Evolutionary conservation across 768 basidiomycete genomes (phyloP), one percentile per base, ranked within the genome.

Genomic region (Scleroderma citrinum): DNA sequence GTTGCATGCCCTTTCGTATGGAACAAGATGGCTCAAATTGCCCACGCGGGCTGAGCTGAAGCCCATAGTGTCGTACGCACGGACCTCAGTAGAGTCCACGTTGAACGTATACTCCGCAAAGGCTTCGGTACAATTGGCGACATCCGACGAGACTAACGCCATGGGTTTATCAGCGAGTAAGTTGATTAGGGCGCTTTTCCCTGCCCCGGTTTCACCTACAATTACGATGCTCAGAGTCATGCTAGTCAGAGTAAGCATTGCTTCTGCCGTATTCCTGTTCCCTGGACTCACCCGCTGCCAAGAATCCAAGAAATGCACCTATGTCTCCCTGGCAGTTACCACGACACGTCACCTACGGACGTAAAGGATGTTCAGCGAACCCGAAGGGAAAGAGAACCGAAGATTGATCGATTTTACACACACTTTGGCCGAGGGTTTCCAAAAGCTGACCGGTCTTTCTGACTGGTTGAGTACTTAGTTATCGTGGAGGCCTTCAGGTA

Each of bases 181-280:
- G 55, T 70, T 72, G 41, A 70, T 51, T 30, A 69, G 51, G 2
- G 65, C 66, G 47, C 69, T 71, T 46, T 71, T 72, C 11, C 59
- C 60, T 12, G 50, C 21, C 19, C 51, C 51, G 3, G 47, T 44
- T 40, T 52, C 51, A 23, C 47, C 51, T n/a, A 48, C 47, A 14
- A 52, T 30, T 5, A 52, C 20, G 20, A 52, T 36, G 24, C 30
- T 52, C 13, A 45, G 42, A 5, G 24, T 16, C 46, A n/a, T 47
- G 8, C 35, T 47, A 16, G 12, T 26, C 10, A 29, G 24, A 20
- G 14, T 47, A 20, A 39, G 14, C 35, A 12, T 44, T 20, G n/a
- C 38, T 19, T 19, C 19, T 6, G 17, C n/a, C 17, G 19, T 10
- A 10, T n/a, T 44, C 17, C 21, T n/a, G 19, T 19, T 20, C 43